Conservation (phyloP, 1,284 basidiomycete genomes). For the Boletus holoroseus region DNA sequence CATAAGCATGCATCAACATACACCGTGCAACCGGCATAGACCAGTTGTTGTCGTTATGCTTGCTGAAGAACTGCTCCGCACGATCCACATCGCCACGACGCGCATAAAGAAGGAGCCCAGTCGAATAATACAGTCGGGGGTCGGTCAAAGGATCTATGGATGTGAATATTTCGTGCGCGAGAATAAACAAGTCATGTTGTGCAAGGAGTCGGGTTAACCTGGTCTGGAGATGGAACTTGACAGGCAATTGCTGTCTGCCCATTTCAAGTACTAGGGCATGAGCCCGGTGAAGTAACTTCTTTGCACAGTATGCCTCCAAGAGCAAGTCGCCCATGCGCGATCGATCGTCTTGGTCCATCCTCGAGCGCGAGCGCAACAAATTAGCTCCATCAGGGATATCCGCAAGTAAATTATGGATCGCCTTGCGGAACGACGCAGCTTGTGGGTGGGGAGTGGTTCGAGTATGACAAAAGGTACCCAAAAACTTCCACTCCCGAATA, state of each 20-base stretch:
- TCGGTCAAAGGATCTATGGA: slow-evolving; percentile 24
- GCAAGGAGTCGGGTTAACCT: slow-evolving; percentile 44
- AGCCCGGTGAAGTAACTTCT: slow-evolving; percentile 36
- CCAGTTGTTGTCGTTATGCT: slow-evolving; percentile 32
- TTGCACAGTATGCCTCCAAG: slow-evolving; percentile 36
- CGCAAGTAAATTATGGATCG: slow-evolving; percentile 31
- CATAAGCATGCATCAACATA: slow-evolving; percentile 52
- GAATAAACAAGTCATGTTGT: slow-evolving; percentile 36
- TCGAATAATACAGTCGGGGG: slow-evolving; percentile 34
- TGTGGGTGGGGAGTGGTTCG: slow-evolving; percentile 12
- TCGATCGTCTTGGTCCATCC: slow-evolving; percentile 29
- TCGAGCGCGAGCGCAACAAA: slow-evolving; percentile 32
- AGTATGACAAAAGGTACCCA: slow-evolving; percentile 33
- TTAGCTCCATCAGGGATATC: slow-evolving; percentile 32
- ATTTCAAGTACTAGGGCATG: slow-evolving; percentile 43
- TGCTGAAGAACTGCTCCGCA: slow-evolving; percentile 43
- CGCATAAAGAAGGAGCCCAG: slow-evolving; percentile 49
- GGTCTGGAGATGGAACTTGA: slow-evolving; percentile 32
- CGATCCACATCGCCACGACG: slow-evolving; percentile 45
- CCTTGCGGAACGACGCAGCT: slow-evolving; percentile 31
- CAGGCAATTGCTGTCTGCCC: slow-evolving; percentile 33
- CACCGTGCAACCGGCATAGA: slow-evolving; percentile 35
- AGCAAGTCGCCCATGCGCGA: slow-evolving; percentile 38
- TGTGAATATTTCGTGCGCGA: slow-evolving; percentile 43
- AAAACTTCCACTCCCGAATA: slow-evolving; percentile 38